phyloP scores from a whole-genome alignment of 768 basidiomycete genomes.

The Calocera viscosa region DNA sequence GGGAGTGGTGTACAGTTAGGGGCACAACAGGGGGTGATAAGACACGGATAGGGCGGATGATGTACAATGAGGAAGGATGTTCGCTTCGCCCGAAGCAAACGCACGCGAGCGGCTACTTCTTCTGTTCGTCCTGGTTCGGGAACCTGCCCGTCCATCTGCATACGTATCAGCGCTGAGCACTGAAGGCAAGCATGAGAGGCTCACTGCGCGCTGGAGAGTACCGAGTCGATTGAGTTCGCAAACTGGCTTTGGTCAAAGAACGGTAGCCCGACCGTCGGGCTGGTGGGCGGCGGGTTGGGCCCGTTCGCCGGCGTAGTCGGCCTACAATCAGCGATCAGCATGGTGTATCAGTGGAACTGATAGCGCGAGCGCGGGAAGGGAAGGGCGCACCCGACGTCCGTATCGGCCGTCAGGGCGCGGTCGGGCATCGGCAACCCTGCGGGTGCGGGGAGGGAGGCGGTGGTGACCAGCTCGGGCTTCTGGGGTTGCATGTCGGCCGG shows the following conservation, averaged over 20 bases:
- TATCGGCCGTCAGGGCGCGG: background rate
- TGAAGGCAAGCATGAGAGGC: no score
- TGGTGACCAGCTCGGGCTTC: slow-evolving; percentile 2
- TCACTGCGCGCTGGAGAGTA: background rate
- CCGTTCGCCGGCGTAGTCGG: background rate
- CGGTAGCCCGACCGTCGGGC: background rate
- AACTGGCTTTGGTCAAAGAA: background rate
- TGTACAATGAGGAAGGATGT: no score
- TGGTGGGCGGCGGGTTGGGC: background rate
- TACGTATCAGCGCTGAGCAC: background rate
- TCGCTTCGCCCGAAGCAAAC: no score
- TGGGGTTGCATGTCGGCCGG: background rate
- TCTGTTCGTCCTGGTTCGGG: background rate
- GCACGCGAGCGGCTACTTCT: background rate
- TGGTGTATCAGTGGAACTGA: background rate
- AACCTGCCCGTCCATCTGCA: slow-evolving; percentile 5
- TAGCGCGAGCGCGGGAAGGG: background rate
- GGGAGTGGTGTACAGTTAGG: no score
- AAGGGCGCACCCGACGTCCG: background rate
- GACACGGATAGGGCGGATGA: no score
- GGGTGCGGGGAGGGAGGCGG: background rate
- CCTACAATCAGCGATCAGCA: background rate
- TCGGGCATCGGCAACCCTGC: background rate
- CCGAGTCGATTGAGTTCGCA: background rate
- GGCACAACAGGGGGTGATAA: no score